Evolutionary conservation across 1,284 basidiomycete species (phyloP).

Genomic region (Naganishia cerealis): DNA sequence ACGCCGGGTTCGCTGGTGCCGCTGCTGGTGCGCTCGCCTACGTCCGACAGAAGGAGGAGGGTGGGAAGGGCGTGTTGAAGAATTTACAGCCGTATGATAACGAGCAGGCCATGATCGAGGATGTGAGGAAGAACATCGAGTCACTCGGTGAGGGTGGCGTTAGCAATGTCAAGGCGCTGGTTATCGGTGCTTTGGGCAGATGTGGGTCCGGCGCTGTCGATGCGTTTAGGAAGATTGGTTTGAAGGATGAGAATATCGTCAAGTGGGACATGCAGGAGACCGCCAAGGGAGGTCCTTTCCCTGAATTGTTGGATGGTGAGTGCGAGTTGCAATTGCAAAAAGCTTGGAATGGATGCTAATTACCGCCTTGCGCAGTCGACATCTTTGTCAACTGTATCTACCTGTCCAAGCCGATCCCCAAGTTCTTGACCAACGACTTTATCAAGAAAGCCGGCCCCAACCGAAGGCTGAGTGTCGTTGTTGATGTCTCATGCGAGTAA

Average conservation of each 20-base stretch:
- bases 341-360: neutral
- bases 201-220: slow-evolving; percentile 97
- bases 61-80: slow-evolving; percentile 62
- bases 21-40: slow-evolving; percentile 86
- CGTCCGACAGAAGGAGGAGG: slow-evolving; percentile 67
- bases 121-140: slow-evolving; percentile 68
- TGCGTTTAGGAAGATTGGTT: slow-evolving; percentile 87
- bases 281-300: slow-evolving; percentile 93
- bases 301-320: slow-evolving; percentile 79
- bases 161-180: slow-evolving; percentile 79
- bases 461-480: slow-evolving; percentile 77
- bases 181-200: slow-evolving; percentile 92
- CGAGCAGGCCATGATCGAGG: slow-evolving; percentile 74
- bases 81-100: slow-evolving; percentile 75
- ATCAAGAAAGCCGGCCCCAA: slow-evolving; percentile 69
- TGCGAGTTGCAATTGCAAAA: slow-evolving; percentile 2
- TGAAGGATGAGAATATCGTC: slow-evolving; percentile 86
- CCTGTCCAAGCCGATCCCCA: slow-evolving; percentile 81
- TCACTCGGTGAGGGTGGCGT: slow-evolving; percentile 60
- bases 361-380: slow-evolving; percentile 63
- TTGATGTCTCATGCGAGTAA: slow-evolving; percentile 94
- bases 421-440: slow-evolving; percentile 77
- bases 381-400: slow-evolving; percentile 99
- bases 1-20: slow-evolving; percentile 96
- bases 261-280: slow-evolving; percentile 99